These are phyloP conservation scores for Paramecium caudatum DNA, from an alignment of 73 alveolate species.

Conservation along the genomic window DNA sequence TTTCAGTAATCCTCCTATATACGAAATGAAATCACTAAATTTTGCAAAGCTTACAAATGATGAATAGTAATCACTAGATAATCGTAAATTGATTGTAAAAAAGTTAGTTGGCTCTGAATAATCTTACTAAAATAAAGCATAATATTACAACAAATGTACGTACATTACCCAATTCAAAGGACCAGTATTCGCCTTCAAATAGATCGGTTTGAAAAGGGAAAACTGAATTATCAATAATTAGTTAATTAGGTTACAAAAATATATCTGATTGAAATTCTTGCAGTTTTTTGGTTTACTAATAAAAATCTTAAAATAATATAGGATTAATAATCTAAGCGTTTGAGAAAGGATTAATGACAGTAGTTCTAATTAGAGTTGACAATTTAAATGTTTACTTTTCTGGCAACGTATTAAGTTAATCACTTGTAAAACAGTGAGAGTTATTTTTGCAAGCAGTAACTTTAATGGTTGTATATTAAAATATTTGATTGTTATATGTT, in stretches of 20 bases:
- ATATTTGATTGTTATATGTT: background rate
- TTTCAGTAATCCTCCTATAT: conserved; percentile 32
- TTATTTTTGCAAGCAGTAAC: background rate
- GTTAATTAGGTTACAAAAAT: conserved; percentile 28
- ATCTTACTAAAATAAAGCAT: background rate
- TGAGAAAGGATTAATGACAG: conserved; percentile 24
- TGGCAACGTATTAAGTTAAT: background rate
- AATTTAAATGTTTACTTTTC: background rate
- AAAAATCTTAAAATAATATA: background rate
- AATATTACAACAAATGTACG: background rate
- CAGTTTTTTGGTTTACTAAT: conserved; percentile 3
- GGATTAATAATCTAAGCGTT: background rate
- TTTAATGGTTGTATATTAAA: background rate
- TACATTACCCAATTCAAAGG: background rate
- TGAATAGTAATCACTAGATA: background rate
- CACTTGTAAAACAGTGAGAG: background rate
- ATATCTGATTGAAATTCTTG: background rate
- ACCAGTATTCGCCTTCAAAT: conserved; percentile 8
- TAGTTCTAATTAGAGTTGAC: background rate
- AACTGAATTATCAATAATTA: background rate
- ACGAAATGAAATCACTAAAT: conserved; percentile 40
- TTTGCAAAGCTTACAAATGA: background rate
- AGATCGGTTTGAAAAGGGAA: conserved; percentile 8
- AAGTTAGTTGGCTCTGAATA: conserved; percentile 5
- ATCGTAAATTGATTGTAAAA: background rate